Base-by-base conservation (phyloP, 148 eudicot genomes). In the Rhododendron vialii region DNA sequence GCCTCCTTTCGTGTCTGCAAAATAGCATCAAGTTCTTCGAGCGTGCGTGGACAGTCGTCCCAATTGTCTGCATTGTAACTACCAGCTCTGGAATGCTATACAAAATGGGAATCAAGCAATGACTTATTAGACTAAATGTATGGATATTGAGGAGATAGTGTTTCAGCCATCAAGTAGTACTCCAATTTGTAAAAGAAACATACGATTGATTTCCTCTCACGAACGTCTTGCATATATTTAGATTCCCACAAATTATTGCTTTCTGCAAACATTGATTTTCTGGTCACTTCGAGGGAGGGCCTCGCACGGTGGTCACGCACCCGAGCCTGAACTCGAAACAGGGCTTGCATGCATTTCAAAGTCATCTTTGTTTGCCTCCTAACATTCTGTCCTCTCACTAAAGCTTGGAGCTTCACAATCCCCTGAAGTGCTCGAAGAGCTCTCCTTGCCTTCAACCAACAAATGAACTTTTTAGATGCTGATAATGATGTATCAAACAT, bases 361-460 rank as follows among this genome's bases (percentile, higher is more conserved):
- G 97, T 91, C 82, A 91, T 88, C 83, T 91, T 93, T 17, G 96
- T 94, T 91, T 94, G 98, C 86, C 89, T 94, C 78, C 98, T 81
- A 14, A 94, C 93, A 82, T 92, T 96, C 74, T 92, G 93, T 78
- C 97, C 99, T 91, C 99, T 92, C 76, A 96, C 92, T 67, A 96
- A 86, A 73, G 99, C 99, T 84, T 96, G 99, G 73, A 96, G 96
- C 91, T 91, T 95, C 84, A 95, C 99, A n/a, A 96, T 92, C 84
- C 98, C 99, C 85, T 90, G 92, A 0, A 96, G 92, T 24, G 96
- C 97, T 14, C 90, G 76, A 35, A 95, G 86, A 43, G 99, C 99
- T 87, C 93, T 90, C 90, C 99, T 93, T 78, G 99, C 99, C 99
- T 96, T 59, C 85, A 87, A 47, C 26, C 80, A 71, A n/a, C 1